Base-by-base conservation (phyloP, 2,329 filamentous ascomycete genomes). In the Aulographum hederae region DNA sequence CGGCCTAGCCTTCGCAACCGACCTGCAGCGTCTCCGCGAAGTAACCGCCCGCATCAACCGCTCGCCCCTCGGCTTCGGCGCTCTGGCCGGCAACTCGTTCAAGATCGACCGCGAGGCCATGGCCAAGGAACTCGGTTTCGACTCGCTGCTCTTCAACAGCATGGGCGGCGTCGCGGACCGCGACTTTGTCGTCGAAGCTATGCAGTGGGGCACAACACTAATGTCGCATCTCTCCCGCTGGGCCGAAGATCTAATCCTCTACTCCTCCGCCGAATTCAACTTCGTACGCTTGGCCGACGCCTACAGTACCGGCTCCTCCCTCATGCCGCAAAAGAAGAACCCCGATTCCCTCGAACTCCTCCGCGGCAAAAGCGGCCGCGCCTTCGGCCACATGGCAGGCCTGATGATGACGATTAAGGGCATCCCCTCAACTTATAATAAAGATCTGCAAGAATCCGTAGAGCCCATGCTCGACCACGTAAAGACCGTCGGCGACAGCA, bases 321-420 rank as follows among this genome's bases (percentile, higher is more conserved):
- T 84, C 34, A 84, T 85, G 78, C 78, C 78, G 3, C 73, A 89
- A 50, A 86, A 86, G 67, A 82, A 84, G 63, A 85, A 85, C 55
- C 65, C 67, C 2, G 79, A 86, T 54, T 73, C 68, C 26, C 61
- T 86, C 14, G 71, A 79, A 45, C 60, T 86, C 21, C 65, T 85
- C 37, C 67, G 79, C n/a, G 79, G 79, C 32, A 85, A 85, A 59
- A 63, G 66, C 18, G 80, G 79, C 2, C 65, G 77, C 36, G 68
- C 73, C 3, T 86, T 91, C 46, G 82, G 81, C 17, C 75, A 82
- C 40, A 78, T 86, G 71, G 69, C 77, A 4, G 80, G 79, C 23
- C 57, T 89, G 40, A 81, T 81, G 67, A 74, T 73, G 58, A 79
- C 73, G 23, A 63, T 74, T 52, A 76, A 78, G 53, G 77, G 77